Base-by-base conservation (phyloP, 108 stramenopile genomes). In the Asterionellopsis glacialis region DNA sequence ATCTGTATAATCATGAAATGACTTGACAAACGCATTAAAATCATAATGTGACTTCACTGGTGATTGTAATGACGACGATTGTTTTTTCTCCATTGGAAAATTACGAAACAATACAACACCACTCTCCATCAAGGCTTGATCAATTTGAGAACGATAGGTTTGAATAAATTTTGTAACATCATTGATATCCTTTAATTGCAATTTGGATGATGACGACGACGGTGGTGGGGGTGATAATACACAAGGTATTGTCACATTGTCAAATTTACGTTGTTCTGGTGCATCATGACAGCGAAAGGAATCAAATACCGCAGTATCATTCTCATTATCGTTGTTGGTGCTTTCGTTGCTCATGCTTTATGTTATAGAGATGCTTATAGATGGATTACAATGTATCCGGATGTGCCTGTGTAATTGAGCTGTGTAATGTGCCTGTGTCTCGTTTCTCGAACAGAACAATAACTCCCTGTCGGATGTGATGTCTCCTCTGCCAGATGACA, bases 91-190 rank as follows among this genome's bases (percentile, higher is more conserved):
- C 33, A 63, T 40, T 18, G 61, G 61, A 21, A 70, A 70, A n/a
- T 62, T 62, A 51, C 69, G 69, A 63, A 70, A 70, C 0, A 70
- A 49, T 16, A 70, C 3, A 0, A 57, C 69, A 54, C 69, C 69
- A 51, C 38, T 22, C 10, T 70, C 57, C 15, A 58, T 58, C 40
- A 70, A 11, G 4, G 57, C 62, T 1, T 18, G 13, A 56, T 70
- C 69, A 55, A 70, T 63, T 10, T 41, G 38, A 33, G 22, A 0
- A 0, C 55, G 55, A 58, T 70, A 25, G 9, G 44, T 40, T 41
- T 56, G 49, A 24, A 70, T 49, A 44, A 70, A 70, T 1, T 23
- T 25, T 1, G 49, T 27, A 0, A 56, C 56, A 16, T 70, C 56
- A 1, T 49, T 18, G 44, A 41, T 3, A 40, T 47, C 48, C 44